Percentiles rank a stretch among this genome's conserved stretches.
These are phyloP conservation scores for Vigna trinervia DNA, from an alignment of 306 rosid genomes.

Conservation along the genomic window DNA sequence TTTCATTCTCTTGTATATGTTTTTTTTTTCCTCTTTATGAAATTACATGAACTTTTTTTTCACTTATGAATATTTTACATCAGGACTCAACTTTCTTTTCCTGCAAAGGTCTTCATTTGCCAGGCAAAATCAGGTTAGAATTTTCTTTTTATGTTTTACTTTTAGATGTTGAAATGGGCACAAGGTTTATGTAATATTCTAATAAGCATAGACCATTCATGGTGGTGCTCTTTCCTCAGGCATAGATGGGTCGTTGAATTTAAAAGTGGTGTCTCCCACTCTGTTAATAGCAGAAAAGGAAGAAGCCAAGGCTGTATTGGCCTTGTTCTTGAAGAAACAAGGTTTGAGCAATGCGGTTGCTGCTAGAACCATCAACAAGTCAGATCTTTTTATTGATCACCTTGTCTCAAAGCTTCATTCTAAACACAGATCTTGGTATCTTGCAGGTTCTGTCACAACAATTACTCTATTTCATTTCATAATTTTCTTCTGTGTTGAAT, in stretches of 20 bases:
- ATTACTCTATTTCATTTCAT: slow-evolving; percentile 21
- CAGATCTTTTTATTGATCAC: slow-evolving; percentile 78
- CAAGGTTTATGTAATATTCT: slow-evolving; percentile 36
- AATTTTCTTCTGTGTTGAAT: slow-evolving; percentile 25
- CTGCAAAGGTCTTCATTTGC: slow-evolving; percentile 60
- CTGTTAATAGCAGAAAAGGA: slow-evolving; percentile 89
- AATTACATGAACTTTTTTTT: not conserved
- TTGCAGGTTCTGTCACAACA: slow-evolving; percentile 80
- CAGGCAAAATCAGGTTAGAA: slow-evolving; percentile 71
- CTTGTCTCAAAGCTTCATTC: slow-evolving; percentile 82
- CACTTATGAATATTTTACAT: slow-evolving; percentile 20
- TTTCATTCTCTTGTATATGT: not conserved
- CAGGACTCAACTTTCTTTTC: slow-evolving; percentile 64
- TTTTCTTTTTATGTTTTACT: not conserved
- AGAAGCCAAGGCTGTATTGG: slow-evolving; percentile 91
- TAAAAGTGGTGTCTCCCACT: slow-evolving; percentile 60
- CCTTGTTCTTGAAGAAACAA: slow-evolving; percentile 82
- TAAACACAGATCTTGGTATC: slow-evolving; percentile 87
- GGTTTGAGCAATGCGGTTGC: slow-evolving; percentile 82
- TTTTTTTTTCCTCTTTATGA: not conserved
- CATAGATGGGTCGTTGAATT: slow-evolving; percentile 63
- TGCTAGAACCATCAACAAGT: slow-evolving; percentile 75
- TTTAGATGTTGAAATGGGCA: slow-evolving; percentile 17
- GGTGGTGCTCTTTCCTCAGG: slow-evolving; percentile 47
- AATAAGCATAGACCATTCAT: not conserved